phyloP scores from a whole-genome alignment of 2,329 filamentous ascomycete species.

The Eurotiales sp. region DNA sequence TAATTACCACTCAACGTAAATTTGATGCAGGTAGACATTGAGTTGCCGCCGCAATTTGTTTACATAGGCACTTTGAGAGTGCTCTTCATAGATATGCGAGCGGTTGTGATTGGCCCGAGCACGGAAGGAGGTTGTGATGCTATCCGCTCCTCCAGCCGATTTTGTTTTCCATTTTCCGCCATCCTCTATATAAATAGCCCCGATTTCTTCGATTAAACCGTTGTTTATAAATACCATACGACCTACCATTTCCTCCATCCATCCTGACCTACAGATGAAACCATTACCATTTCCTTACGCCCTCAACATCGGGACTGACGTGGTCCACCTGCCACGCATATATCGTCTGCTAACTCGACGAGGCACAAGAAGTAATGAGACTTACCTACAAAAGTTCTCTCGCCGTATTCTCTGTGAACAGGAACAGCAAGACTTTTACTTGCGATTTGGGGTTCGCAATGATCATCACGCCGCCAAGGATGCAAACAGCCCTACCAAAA shows the following conservation, averaged over 20 bases:
- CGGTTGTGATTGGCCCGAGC: slow-evolving; percentile 12
- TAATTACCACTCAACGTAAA: not conserved
- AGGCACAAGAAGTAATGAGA: slow-evolving; percentile 25
- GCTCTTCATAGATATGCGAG: not conserved
- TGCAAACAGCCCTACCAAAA: slow-evolving; percentile 8
- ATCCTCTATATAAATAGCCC: not conserved
- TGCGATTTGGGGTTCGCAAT: slow-evolving; percentile 24
- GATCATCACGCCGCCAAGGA: slow-evolving; percentile 1
- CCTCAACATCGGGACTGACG: slow-evolving; percentile 71
- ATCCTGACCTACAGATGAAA: slow-evolving; percentile 28
- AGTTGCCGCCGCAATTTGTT: not conserved
- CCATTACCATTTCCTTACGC: slow-evolving; percentile 57
- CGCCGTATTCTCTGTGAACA: slow-evolving; percentile 38
- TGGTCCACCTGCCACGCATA: slow-evolving; percentile 68
- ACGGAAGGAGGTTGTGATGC: slow-evolving; percentile 9
- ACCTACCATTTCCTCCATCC: not conserved
- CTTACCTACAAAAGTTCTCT: slow-evolving; percentile 34
- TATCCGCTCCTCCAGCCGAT: not conserved
- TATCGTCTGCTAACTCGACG: slow-evolving; percentile 51
- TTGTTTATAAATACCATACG: too few species aligned
- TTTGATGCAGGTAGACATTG: not conserved
- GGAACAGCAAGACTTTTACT: slow-evolving; percentile 36
- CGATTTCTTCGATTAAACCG: not conserved
- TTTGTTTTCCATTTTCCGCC: not conserved
- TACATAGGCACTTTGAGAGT: not conserved